Percentiles rank a stretch among this genome's conserved stretches.
Evolutionary conservation across 2,329 filamentous ascomycete genomes (phyloP).

Genomic region (Westerdykella aurantiaca): DNA sequence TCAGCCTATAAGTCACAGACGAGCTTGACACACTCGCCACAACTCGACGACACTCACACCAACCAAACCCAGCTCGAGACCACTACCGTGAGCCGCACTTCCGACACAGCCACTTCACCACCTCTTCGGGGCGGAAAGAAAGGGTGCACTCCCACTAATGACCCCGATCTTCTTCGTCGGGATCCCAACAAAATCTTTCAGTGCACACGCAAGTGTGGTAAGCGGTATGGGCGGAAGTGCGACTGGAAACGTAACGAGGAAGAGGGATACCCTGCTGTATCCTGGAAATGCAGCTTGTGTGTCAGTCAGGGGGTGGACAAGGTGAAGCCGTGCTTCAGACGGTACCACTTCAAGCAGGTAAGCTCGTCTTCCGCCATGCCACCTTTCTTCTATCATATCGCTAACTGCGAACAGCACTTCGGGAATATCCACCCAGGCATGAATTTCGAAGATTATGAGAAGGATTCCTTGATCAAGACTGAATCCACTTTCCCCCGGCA

Average conservation of each 20-base stretch:
- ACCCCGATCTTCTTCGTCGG: constrained; percentile 22
- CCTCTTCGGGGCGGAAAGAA: constrained; percentile 28
- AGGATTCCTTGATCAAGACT: constrained; percentile 26
- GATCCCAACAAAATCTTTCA: constrained; percentile 36
- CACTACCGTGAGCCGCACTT: constrained; percentile 11
- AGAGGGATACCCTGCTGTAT: constrained; percentile 33
- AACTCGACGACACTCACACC: constrained; percentile 7
- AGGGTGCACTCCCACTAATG: constrained; percentile 30
- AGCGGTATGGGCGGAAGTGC: constrained; percentile 35
- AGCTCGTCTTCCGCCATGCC: neutral
- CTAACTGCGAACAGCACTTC: constrained; percentile 24
- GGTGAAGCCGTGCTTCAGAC: constrained; percentile 34
- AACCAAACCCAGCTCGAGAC: constrained; percentile 6
- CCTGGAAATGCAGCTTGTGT: constrained; percentile 32
- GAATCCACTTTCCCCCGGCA: constrained; percentile 32
- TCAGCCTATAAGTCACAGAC: constrained; percentile 38
- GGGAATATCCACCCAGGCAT: constrained; percentile 33
- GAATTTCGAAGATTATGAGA: constrained; percentile 27
- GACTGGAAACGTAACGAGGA: constrained; percentile 38
- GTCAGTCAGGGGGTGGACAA: constrained; percentile 26
- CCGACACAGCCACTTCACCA: constrained; percentile 8
- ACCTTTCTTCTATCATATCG: neutral
- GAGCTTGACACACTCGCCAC: constrained; percentile 21
- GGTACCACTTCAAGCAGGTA: constrained; percentile 33
- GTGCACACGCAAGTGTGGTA: constrained; percentile 35